Evolutionary conservation across 2,329 filamentous ascomycete species (phyloP), one percentile per base, ranked within the genome.

Genomic region (Parastagonospora avenae): DNA sequence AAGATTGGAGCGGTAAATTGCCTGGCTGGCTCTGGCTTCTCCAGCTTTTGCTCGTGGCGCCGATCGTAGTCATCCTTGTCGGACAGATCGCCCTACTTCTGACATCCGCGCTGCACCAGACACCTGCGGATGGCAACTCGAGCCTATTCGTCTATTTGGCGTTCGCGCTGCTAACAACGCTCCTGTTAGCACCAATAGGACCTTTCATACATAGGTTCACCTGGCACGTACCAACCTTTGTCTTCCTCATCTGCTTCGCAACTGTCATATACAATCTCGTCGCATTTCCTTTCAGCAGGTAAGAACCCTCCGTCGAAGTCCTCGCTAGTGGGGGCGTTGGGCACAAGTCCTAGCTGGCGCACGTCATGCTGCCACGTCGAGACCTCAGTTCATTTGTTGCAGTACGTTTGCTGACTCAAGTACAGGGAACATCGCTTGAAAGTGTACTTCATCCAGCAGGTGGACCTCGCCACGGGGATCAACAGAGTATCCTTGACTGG

Each of bases 191-290:
- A 1, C 94, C 94, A 0, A 72, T 91, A 2, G 83, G 87, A 0
- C 94, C 94, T 0, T 96, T 96, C 68, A 81, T 96, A 35, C 92
- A 97, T 71, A 88, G 93, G 37, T 85, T 94, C 57, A 91, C 88
- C 1, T 89, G 89, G 68, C 91, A 96, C 52, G 72, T 97, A 4
- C 92, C 94, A 0, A 77, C 88, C 0, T 86, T 96, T 62, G 74
- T 97, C 12, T 79, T 95, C 27, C 68, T 87, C 10, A 77, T 96
- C 8, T 90, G 92, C 54, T 66, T 85, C 19, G 90, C 81, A 28
- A 95, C 91, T 1, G 76, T 95, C 27, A 82, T 92, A 48, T 97
- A 96, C 78, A 96, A 95, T 67, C 82, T 97, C 4, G 76, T 84
- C 2, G 90, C 90, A 1, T 97, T 96, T 72, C 94, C 94, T 0